These are phyloP conservation scores for Amanita rimosa DNA, from an alignment of 768 basidiomycete genomes.

Conservation along the genomic window DNA sequence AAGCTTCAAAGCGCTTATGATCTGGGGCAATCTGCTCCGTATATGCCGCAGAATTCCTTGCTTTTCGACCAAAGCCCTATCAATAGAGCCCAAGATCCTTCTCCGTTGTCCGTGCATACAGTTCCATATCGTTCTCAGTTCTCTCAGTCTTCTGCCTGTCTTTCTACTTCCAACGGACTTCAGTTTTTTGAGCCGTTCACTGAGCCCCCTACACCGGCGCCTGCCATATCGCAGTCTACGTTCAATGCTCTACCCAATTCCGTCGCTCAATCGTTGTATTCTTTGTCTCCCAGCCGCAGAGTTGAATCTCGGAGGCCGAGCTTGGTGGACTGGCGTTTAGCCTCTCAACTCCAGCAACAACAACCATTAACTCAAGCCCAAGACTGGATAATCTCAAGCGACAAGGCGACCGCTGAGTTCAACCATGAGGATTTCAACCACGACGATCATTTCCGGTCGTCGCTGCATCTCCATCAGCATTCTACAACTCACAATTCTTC, in stretches of 20 bases:
- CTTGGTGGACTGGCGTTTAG: constrained; percentile 27
- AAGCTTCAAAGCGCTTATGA: constrained; percentile 48
- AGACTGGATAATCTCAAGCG: constrained; percentile 35
- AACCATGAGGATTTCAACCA: constrained; percentile 12
- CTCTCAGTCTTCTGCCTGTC: constrained; percentile 9
- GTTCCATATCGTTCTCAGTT: constrained; percentile 5
- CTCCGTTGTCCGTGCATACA: constrained; percentile 7
- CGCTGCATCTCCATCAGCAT: constrained; percentile 19
- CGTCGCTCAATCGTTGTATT: constrained; percentile 14
- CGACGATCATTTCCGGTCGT: constrained; percentile 19
- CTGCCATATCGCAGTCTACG: constrained; percentile 12
- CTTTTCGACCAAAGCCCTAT: constrained; percentile 23
- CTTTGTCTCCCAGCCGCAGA: constrained; percentile 17
- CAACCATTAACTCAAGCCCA: constrained; percentile 13
- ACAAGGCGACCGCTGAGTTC: constrained; percentile 19
- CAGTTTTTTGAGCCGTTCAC: constrained; percentile 45
- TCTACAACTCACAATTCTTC: constrained; percentile 17
- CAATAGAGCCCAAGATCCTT: constrained; percentile 4
- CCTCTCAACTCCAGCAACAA: constrained; percentile 19
- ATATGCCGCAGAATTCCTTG: constrained; percentile 31
- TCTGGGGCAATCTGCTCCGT: constrained; percentile 28
- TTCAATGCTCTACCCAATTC: constrained; percentile 3
- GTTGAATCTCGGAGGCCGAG: constrained; percentile 16
- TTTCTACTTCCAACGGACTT: constrained; percentile 15
- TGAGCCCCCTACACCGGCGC: constrained; percentile 27